Conservation (phyloP, 2,329 filamentous ascomycete species). For the Colletotrichum tropicicola region DNA sequence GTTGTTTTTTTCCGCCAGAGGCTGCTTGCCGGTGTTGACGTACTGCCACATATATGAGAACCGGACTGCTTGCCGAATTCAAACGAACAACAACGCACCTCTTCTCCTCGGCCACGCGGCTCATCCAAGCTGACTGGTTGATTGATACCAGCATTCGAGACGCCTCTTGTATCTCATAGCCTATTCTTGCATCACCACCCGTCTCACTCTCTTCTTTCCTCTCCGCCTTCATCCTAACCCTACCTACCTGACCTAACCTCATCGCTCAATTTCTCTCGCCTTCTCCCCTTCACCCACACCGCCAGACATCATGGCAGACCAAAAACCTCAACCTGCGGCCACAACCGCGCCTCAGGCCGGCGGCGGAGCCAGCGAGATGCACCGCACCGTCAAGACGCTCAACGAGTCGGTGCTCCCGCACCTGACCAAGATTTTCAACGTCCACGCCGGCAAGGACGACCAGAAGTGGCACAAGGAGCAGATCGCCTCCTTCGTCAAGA, state of each 20-base stretch:
- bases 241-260: neutral
- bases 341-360: conserved; percentile 48
- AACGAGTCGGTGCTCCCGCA: conserved; percentile 50
- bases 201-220: conserved; percentile 6
- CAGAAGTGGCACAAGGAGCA: conserved; percentile 56
- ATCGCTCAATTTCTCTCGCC: neutral
- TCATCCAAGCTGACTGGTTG: conserved; percentile 2
- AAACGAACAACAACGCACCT: neutral
- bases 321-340: neutral
- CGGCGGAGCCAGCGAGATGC: conserved; percentile 54
- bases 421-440: conserved; percentile 56
- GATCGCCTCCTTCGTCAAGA: conserved; percentile 54
- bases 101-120: neutral
- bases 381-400: conserved; percentile 51
- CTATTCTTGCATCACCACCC: conserved; percentile 12
- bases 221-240: neutral
- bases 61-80: neutral
- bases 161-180: conserved; percentile 8
- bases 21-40: conserved; percentile 17
- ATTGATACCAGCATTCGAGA: conserved; percentile 7
- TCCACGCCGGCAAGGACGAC: conserved; percentile 49
- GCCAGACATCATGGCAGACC: conserved; percentile 18
- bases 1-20: neutral
- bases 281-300: conserved; percentile 4
- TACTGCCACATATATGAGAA: conserved; percentile 9